Evolutionary conservation across 495 filamentous ascomycete species (phyloP).

Genomic region (Xylaria flabelliformis): DNA sequence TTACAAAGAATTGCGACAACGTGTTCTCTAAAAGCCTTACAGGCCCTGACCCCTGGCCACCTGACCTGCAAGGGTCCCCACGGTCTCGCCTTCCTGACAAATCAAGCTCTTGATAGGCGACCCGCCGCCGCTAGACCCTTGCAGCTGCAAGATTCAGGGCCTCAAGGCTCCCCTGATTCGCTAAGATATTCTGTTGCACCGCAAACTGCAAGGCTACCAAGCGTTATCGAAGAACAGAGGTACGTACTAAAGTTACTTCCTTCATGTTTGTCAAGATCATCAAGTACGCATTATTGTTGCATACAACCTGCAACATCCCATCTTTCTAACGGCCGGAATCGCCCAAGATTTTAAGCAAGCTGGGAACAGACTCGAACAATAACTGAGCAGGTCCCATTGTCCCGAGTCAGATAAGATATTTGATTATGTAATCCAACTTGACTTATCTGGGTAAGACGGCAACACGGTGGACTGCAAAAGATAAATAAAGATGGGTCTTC

Average conservation of each 20-base stretch:
- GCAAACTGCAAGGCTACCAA: conserved; percentile 19
- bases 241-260: background rate
- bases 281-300: background rate
- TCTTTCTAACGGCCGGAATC: background rate
- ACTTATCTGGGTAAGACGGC: background rate
- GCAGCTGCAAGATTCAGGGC: conserved; percentile 19
- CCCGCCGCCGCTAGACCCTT: conserved; percentile 4
- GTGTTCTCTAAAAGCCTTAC: conserved; percentile 38
- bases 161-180: conserved; percentile 1
- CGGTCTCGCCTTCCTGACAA: conserved; percentile 21
- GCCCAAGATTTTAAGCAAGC: background rate
- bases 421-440: background rate
- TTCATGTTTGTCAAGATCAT: background rate
- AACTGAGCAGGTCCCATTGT: background rate
- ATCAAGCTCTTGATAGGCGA: conserved; percentile 5
- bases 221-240: background rate
- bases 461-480: background rate
- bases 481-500: background rate
- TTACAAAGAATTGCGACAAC: conserved; percentile 31
- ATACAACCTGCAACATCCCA: background rate
- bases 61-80: conserved; percentile 20
- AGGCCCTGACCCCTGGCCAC: conserved; percentile 11
- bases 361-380: background rate
- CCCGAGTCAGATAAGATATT: background rate
- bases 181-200: background rate